Base-by-base conservation (phyloP, 75 land plant genomes). In the Chamaecyparis obtusa region DNA sequence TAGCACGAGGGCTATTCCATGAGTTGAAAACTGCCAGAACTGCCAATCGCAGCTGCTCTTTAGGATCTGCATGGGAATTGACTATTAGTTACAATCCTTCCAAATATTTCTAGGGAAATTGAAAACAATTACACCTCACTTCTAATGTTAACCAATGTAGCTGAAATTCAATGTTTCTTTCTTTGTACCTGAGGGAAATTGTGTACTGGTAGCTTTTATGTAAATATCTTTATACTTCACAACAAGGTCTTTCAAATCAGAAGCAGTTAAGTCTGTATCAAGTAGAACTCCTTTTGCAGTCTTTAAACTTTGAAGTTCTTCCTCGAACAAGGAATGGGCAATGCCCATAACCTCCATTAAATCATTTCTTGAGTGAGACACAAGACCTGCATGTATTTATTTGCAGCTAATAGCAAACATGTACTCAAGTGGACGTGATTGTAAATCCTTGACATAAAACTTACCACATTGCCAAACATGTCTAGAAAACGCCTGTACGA, bases 401-500 rank as follows among this genome's bases (percentile, higher is more conserved):
- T 5, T 81, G 30, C 14, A 81, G 51, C 48, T 44, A 81, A 46
- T 46, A 27, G 49, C 32, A 80, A 81, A 27, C 30, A 43, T 24
- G 49, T 44, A 0, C 30, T 44, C 43, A 43, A 43, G 14, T 44
- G 51, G 51, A 81, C 46, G 3, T 30, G 27, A 81, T 17, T 46
- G 83, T 7, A 81, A 81, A 81, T 11, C 48, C 32, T 81, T 81
- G 51, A 81, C 15, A n/a, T 51, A 80, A 74, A 21, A 92, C 99
- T 90, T 86, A 96, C 99, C 91, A 98, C 99, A 87, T 92, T 89
- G 46, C 99, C 99, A 92, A 98, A 98, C 99, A 98, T 98, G 91
- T 96, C 99, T 7, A 98, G 91, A 88, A 98, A 97, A 37, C 99
- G 99, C 14, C 99, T 91, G 71, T 94, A 98, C 0, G 99, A 96